These are phyloP conservation scores for Aspergillus sp. DNA, from an alignment of 2,329 filamentous ascomycete species.

Conservation along the genomic window DNA sequence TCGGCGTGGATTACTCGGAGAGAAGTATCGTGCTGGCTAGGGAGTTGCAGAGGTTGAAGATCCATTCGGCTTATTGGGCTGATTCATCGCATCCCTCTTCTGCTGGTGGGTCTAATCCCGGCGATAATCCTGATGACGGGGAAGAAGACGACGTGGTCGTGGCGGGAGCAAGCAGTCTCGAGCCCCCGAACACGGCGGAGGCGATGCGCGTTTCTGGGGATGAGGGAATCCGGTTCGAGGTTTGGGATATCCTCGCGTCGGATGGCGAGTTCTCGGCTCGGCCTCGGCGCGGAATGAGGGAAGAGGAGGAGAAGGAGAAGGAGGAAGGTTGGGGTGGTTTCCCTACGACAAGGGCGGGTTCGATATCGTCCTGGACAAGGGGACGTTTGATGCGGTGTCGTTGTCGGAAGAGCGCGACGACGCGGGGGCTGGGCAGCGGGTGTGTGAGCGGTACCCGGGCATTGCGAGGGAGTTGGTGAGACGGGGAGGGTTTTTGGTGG, in stretches of 20 bases:
- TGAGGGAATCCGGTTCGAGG: constrained; percentile 39
- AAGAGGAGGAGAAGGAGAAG: constrained; percentile 16
- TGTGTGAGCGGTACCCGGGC: constrained; percentile 66
- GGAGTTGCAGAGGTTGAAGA: constrained; percentile 44
- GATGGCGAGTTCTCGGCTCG: too few relatives aligned
- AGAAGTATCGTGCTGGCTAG: constrained; percentile 65
- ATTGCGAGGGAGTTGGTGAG: constrained; percentile 61
- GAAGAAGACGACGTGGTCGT: constrained; percentile 16
- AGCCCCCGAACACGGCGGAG: too few relatives aligned
- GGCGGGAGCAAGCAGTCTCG: constrained; percentile 1
- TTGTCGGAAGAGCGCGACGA: constrained; percentile 39
- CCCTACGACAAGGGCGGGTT: constrained; percentile 49
- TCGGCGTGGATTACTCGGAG: constrained; percentile 82
- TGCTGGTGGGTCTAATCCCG: too few relatives aligned
- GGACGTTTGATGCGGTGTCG: constrained; percentile 91
- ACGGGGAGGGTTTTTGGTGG: constrained; percentile 61
- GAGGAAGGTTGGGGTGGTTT: constrained; percentile 28
- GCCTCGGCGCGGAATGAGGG: too few relatives aligned
- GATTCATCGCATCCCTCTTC: too few relatives aligned
- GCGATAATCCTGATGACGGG: constrained; percentile 44
- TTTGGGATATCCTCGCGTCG: constrained; percentile 56
- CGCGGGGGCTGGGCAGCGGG: constrained; percentile 36
- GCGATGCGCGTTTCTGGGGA: too few relatives aligned
- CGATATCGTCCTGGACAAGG: constrained; percentile 93
- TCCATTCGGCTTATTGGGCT: constrained; percentile 26